Evolutionary conservation across 106 monocot genomes (phyloP), one percentile per base, ranked within the genome.

Genomic region (Acorus gramineus): DNA sequence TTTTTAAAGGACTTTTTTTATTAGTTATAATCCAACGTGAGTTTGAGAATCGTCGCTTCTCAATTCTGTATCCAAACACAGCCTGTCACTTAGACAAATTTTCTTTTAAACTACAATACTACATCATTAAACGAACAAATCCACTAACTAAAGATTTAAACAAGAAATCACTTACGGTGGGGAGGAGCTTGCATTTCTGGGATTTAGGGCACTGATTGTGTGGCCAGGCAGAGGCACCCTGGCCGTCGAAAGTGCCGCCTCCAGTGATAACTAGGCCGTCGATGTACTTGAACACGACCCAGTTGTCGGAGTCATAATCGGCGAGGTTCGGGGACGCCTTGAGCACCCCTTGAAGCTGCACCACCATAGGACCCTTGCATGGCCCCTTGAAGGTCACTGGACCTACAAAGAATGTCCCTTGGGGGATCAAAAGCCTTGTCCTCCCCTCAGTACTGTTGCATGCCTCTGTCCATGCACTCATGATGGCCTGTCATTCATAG

Each of bases 261-360:
- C 80, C 75, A 4, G n/a, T 4, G 60, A 80, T n/a, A 2, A 10
- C 3, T 8, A 80, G 44, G 44, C 42, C 42, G 11, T 62, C 11
- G 46, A 80, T 11, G 1, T n/a, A 6, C 4, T 62, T 66, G 67
- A 80, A 75, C n/a, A 56, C 71, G 8, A 80, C 63, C 80, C 80
- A 80, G 2, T 12, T 46, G n/a, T 7, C 44, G 3, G 6, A 56
- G 7, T 42, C 6, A 56, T 60, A 57, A 14, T 4, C 4, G 42
- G 4, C 12, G 5, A 71, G 53, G 58, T 46, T 56, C 9, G 63
- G 12, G 14, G 50, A 57, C 44, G 76, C 80, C 57, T 42, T 50
- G 28, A 76, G 12, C 5, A 51, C 64, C 4, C 75, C 75, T 8
- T 65, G 28, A 7, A 80, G 57, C 45, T 59, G 47, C 44, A 76